Evolutionary conservation across 1,139 yeast species (phyloP).

Genomic region (Wickerhamiella infanticola): DNA sequence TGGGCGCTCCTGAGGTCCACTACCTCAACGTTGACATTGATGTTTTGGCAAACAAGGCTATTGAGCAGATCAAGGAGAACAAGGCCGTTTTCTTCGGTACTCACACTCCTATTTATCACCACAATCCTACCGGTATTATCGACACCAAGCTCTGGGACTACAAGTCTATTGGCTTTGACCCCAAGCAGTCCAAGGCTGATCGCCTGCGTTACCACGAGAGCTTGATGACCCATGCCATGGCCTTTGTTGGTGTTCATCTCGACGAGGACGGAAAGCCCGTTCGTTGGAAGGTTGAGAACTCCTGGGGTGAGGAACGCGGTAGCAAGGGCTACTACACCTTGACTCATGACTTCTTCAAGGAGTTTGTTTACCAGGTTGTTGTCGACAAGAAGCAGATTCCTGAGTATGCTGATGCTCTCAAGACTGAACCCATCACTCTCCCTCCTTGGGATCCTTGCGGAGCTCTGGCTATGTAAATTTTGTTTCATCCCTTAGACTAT

Average conservation of each 20-base stretch:
- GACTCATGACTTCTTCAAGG: constrained; percentile 74
- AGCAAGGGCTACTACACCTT: constrained; percentile 60
- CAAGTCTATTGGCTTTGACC: constrained; percentile 44
- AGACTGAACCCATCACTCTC: constrained; percentile 34
- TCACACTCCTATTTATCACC: constrained; percentile 59
- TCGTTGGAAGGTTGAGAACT: constrained; percentile 73
- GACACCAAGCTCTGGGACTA: constrained; percentile 56
- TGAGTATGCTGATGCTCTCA: constrained; percentile 21
- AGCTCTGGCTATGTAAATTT: constrained; percentile 38
- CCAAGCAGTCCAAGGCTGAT: constrained; percentile 40
- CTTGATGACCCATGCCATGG: constrained; percentile 81
- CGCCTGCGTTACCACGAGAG: constrained; percentile 42
- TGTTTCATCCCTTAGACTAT: not conserved
- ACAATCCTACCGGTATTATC: constrained; percentile 47
- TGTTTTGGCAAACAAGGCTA: constrained; percentile 42
- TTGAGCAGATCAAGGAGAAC: constrained; percentile 49
- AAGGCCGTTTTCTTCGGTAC: constrained; percentile 77
- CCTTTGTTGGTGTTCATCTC: constrained; percentile 54
- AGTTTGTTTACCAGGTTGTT: constrained; percentile 72
- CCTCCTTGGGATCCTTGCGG: constrained; percentile 87
- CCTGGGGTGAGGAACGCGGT: constrained; percentile 72
- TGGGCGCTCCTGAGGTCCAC: constrained; percentile 48
- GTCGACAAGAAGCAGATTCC: constrained; percentile 31
- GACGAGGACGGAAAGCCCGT: constrained; percentile 42
- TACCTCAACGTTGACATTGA: constrained; percentile 54